These are phyloP conservation scores for Cryptococcus floricola DNA, from an alignment of 1,284 basidiomycete genomes.

Conservation along the genomic window DNA sequence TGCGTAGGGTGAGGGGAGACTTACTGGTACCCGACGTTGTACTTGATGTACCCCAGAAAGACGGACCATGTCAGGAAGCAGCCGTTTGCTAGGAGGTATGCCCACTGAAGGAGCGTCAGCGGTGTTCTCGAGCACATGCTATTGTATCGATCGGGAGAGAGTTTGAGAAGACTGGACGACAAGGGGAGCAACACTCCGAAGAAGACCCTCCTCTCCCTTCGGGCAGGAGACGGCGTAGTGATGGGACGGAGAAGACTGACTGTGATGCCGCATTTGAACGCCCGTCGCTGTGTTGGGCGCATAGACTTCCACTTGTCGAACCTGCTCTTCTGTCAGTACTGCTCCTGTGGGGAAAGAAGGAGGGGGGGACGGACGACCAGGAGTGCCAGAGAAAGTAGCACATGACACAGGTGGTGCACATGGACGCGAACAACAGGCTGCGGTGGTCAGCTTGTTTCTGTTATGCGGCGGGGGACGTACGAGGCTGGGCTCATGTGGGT, in stretches of 20 bases:
- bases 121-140: not conserved
- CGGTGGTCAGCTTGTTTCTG: too few relatives aligned
- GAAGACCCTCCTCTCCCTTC: too few relatives aligned
- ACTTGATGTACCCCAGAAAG: constrained; percentile 10
- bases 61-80: constrained; percentile 6
- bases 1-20: not conserved
- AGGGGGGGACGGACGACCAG: not conserved
- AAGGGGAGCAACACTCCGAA: too few relatives aligned
- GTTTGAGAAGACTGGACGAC: too few relatives aligned
- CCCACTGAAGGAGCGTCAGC: constrained; percentile 3
- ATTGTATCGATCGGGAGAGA: too few relatives aligned
- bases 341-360: too few relatives aligned
- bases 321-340: not conserved
- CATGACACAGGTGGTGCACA: not conserved
- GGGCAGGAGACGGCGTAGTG: not conserved
- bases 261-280: constrained; percentile 13
- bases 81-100: constrained; percentile 1
- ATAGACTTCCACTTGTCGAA: constrained; percentile 9
- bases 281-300: constrained; percentile 3
- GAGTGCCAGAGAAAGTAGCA: not conserved
- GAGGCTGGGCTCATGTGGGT: not conserved
- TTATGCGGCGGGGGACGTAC: too few relatives aligned
- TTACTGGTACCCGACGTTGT: constrained; percentile 6
- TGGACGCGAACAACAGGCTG: not conserved
- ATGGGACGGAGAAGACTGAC: constrained; percentile 1